Conservation (phyloP, 2,329 filamentous ascomycete genomes). For the Seiridium unicorne region DNA sequence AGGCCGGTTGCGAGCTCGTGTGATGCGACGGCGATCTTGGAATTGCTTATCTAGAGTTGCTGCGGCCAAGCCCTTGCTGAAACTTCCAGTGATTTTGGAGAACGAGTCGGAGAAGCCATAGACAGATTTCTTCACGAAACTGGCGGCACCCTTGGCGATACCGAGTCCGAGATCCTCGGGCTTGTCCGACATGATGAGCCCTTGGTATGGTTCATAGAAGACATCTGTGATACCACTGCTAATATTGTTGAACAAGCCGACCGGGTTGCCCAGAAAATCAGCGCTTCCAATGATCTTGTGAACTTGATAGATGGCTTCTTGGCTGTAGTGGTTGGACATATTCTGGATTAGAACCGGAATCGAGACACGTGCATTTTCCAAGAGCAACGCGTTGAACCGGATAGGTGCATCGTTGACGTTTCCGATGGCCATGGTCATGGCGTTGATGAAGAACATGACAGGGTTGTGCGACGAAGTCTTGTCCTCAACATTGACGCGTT, state of each 20-base stretch:
- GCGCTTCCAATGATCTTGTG: conserved; percentile 97
- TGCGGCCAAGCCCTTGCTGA: conserved; percentile 93
- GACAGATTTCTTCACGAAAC: conserved; percentile 97
- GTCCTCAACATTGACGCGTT: conserved; percentile 94
- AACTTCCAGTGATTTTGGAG: conserved; percentile 94
- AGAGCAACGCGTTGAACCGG: conserved; percentile 85
- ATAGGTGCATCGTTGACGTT: conserved; percentile 98
- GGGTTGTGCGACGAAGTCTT: conserved; percentile 88
- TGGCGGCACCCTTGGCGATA: conserved; percentile 94
- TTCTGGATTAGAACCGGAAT: conserved; percentile 80
- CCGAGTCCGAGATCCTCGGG: conserved; percentile 94
- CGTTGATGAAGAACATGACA: conserved; percentile 97
- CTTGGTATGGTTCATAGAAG: conserved; percentile 99
- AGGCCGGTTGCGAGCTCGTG: conserved; percentile 85
- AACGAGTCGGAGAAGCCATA: conserved; percentile 97
- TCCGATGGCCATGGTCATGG: conserved; percentile 98
- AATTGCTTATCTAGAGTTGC: conserved; percentile 98
- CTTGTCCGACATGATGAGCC: conserved; percentile 91
- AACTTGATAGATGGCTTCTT: conserved; percentile 92
- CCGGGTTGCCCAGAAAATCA: conserved; percentile 95
- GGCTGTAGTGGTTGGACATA: conserved; percentile 91
- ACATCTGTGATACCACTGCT: conserved; percentile 96
- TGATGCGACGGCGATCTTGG: conserved; percentile 93
- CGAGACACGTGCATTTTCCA: conserved; percentile 93
- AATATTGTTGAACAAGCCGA: conserved; percentile 97